phyloP scores from a whole-genome alignment of 2,329 filamentous ascomycete species.

The Colletotrichum eremochloae region DNA sequence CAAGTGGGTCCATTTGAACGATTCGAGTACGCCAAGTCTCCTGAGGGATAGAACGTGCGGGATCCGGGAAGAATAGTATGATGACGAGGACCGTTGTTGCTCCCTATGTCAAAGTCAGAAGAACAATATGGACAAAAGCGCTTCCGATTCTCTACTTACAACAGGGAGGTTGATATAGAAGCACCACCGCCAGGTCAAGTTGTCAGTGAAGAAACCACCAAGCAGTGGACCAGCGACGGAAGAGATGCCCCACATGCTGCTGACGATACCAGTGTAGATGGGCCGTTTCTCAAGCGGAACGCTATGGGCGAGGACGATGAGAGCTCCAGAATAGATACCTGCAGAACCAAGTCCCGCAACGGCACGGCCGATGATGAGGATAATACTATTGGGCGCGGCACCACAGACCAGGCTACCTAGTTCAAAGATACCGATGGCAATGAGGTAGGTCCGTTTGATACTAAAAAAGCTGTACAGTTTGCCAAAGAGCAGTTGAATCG shows the following conservation, averaged over 20 bases:
- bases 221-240: constrained; percentile 52
- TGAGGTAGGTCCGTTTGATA: constrained; percentile 57
- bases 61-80: constrained; percentile 45
- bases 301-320: constrained; percentile 57
- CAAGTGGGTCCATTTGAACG: constrained; percentile 44
- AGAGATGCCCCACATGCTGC: constrained; percentile 62
- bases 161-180: constrained; percentile 58
- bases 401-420: constrained; percentile 59
- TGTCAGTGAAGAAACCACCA: constrained; percentile 53
- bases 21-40: constrained; percentile 33
- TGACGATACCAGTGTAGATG: constrained; percentile 55
- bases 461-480: constrained; percentile 61
- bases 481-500: constrained; percentile 56
- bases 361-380: constrained; percentile 53
- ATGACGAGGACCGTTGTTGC: constrained; percentile 51
- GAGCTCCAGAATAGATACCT: constrained; percentile 60
- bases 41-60: constrained; percentile 12
- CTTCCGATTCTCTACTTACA: constrained; percentile 43
- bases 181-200: constrained; percentile 56
- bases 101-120: constrained; percentile 47
- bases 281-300: constrained; percentile 52
- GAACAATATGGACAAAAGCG: fast-evolving
- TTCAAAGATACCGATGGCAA: constrained; percentile 57
- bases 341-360: constrained; percentile 57
- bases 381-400: constrained; percentile 49